Percentiles rank a stretch among this genome's conserved stretches.
Conservation (phyloP, 2,329 filamentous ascomycete species). For the Canariomyces notabilis region DNA sequence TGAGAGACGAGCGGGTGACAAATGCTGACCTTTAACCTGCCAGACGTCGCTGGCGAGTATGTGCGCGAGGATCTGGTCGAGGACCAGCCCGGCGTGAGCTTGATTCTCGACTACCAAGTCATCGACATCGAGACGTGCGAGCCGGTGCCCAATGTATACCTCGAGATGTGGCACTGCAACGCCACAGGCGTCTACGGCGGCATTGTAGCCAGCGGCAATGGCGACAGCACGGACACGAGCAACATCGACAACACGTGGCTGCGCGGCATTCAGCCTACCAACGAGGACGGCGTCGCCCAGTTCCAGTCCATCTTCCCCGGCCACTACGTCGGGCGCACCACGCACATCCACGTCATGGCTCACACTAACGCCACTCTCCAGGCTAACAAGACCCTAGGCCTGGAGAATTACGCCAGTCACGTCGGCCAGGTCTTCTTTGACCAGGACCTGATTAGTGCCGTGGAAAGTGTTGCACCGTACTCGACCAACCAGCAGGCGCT, state of each 20-base stretch:
- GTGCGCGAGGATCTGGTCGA: conserved; percentile 42
- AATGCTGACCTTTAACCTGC: background rate
- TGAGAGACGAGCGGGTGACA: background rate
- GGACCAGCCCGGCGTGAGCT: conserved; percentile 37
- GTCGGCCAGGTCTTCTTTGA: conserved; percentile 63
- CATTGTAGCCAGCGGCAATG: conserved; percentile 40
- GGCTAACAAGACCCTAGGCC: conserved; percentile 41
- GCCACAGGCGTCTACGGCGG: conserved; percentile 45
- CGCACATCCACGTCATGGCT: conserved; percentile 46
- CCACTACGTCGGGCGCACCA: conserved; percentile 41
- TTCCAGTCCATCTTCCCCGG: conserved; percentile 41
- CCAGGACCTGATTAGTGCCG: conserved; percentile 48
- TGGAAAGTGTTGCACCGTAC: conserved; percentile 46
- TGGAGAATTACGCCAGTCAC: conserved; percentile 45
- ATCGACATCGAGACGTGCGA: conserved; percentile 46
- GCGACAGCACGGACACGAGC: conserved; percentile 31
- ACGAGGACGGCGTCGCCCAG: conserved; percentile 37
- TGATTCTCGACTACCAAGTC: conserved; percentile 44
- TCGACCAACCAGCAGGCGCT: conserved; percentile 40
- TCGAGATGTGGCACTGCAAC: conserved; percentile 47
- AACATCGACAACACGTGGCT: conserved; percentile 38
- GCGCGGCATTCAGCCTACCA: conserved; percentile 38
- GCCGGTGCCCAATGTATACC: conserved; percentile 37
- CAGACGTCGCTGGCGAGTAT: conserved; percentile 41
- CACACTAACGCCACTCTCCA: conserved; percentile 36